Base-by-base conservation (phyloP, 176 grass and related monocot genomes). In the Stipa capillata region DNA sequence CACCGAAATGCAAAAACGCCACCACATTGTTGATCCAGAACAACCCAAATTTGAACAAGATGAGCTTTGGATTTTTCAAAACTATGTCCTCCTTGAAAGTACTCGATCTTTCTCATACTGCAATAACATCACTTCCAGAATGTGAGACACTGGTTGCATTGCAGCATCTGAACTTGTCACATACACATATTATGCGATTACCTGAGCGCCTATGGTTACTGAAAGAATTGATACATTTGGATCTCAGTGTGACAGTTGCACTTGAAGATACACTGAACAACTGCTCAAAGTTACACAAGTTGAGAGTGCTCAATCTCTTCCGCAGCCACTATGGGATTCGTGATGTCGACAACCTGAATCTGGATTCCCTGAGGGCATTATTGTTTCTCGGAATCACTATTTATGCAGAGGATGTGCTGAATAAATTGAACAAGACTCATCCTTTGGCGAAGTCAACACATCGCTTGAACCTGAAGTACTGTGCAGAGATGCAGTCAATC, bases 51-150 rank as follows among this genome's bases (percentile, higher is more conserved):
- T 72, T 97, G 54, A 62, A 82, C 53, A 89, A 61, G 24, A 78
- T 97, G 25, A 40, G 81, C 43, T 43, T 51, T 36, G 59, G 36
- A 4, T 91, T 97, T 73, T 93, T 97, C 49, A 87, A 23, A 42
- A 87, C 11, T 40, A 89, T 91, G 85, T 68, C 86, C 0, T 76
- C 73, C 9, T 89, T 97, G 74, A 93, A 63, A 69, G 94, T 91
- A 23, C 90, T 97, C 4, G 94, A 97, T 68, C 94, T 97, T 76
- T 97, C 93, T 16, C 59, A 86, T 53, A 97, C 93, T 45, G 68
- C 82, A 64, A 90, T 97, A 47, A 79, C 80, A 18, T 52, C 74
- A 8, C 82, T 94, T 66, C 88, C 91, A 27, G 79, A 86, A 72
- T 88, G 82, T 72, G 80, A 89, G 10, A 12, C 75, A 45, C 37